Evolutionary conservation across 441 rosid genomes (phyloP), one percentile per base, ranked within the genome.

Genomic region (Erysimum pusillum): DNA sequence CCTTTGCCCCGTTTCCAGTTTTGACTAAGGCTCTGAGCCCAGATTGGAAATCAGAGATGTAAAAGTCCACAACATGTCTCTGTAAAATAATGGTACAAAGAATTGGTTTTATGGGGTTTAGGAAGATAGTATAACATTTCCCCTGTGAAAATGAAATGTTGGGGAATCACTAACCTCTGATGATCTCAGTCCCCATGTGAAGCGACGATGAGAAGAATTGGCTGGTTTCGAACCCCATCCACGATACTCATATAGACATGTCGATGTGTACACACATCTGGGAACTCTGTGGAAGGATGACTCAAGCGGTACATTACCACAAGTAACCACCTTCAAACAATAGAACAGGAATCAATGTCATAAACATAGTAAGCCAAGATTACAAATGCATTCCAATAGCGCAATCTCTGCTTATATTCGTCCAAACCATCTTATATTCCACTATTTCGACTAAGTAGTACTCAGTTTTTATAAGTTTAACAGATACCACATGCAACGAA

Each of bases 11-110:
- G 25, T 61, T 86, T 42, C 92, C 90, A 35, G 92, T 85, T 85
- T 88, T 88, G 65, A 88, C 92, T 49, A 85, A 80, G 36, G 92
- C 92, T 76, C 92, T 89, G 76, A 94, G 82, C 28, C 99, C 99
- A 73, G 99, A 97, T 73, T 97, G 99, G 79, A 97, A 94, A 86
- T 97, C 99, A 8, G 99, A 97, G 77, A 97, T 97, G 87, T 97
- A 94, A 84, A 97, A 97, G 82, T 97, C 99, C 71, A 97, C 99
- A 15, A 89, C 98, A 77, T 88, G 99, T 85, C 97, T 90, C 99
- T 94, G 92, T 72, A 36, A 84, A 62, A 76, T 14, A 34, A 76
- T 13, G 41, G 9, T 46, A 22, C 36, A 56, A 36, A 48, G 14
- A 49, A 31, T 48, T 77, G 51, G 58, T 70, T 66, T 44, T 12